Evolutionary conservation across 2,329 filamentous ascomycete species (phyloP).

Genomic region (Colletotrichum noveboracense): DNA sequence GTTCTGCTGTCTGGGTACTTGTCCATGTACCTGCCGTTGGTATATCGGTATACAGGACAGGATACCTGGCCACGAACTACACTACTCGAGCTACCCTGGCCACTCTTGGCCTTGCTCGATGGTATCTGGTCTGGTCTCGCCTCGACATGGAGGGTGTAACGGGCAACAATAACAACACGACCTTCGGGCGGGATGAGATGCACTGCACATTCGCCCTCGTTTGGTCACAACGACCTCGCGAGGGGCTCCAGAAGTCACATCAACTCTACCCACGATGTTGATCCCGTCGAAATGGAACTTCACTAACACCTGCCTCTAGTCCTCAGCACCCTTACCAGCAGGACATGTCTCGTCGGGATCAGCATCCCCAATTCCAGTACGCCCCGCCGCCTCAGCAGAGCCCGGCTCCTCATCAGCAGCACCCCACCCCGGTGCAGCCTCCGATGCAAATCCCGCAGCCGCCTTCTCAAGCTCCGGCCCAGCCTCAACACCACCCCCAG

Average conservation of each 20-base stretch:
- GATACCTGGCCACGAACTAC: background rate
- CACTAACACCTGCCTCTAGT: slow-evolving; percentile 34
- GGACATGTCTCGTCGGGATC: slow-evolving; percentile 54
- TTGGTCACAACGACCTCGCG: background rate
- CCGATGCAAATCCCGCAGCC: slow-evolving; percentile 48
- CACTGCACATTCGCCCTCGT: background rate
- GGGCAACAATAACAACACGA: slow-evolving; percentile 12
- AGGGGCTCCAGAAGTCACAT: background rate
- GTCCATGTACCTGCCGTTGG: slow-evolving; percentile 1
- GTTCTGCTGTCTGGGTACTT: background rate
- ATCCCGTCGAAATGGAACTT: slow-evolving; percentile 8
- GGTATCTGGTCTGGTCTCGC: background rate
- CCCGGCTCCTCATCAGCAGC: slow-evolving; percentile 41
- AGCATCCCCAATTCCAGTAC: slow-evolving; percentile 49
- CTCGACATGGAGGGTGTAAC: slow-evolving; percentile 13
- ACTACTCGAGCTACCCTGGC: slow-evolving; percentile 7
- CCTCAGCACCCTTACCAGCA: slow-evolving; percentile 53
- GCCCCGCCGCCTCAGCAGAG: slow-evolving; percentile 42
- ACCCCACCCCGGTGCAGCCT: slow-evolving; percentile 44
- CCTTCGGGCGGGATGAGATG: background rate
- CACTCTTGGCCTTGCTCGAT: background rate
- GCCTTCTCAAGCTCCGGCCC: slow-evolving; percentile 38
- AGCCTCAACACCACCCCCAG: slow-evolving; percentile 32
- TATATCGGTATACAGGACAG: background rate
- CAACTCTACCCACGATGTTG: background rate